Conservation (phyloP, 2,329 filamentous ascomycete species). For the Plectosphaerella cucumerina region DNA sequence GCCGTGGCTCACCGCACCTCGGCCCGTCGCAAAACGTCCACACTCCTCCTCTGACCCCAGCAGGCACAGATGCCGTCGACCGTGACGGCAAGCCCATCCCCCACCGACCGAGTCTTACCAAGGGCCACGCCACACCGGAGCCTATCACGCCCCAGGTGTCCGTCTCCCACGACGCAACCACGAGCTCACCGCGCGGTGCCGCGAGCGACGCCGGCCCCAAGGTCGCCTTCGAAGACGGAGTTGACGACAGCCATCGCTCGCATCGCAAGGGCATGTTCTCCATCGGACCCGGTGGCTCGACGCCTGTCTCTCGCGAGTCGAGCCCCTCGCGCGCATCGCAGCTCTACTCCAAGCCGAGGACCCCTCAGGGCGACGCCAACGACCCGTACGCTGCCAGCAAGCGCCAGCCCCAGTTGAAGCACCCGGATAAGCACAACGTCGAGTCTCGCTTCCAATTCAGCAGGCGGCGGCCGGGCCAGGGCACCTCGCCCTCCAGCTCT, state of each 20-base stretch:
- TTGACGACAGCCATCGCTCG: slow-evolving; percentile 24
- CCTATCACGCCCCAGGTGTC: slow-evolving; percentile 68
- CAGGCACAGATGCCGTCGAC: slow-evolving; percentile 57
- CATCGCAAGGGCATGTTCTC: slow-evolving; percentile 55
- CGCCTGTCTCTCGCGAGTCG: slow-evolving; percentile 55
- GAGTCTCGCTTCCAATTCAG: slow-evolving; percentile 85
- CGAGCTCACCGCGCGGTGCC: slow-evolving; percentile 36
- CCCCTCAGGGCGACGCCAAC: slow-evolving; percentile 73
- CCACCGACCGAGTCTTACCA: slow-evolving; percentile 22
- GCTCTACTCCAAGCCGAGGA: slow-evolving; percentile 69
- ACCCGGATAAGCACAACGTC: slow-evolving; percentile 57
- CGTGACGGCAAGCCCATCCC: slow-evolving; percentile 23
- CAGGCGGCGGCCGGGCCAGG: slow-evolving; percentile 57
- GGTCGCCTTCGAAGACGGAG: slow-evolving; percentile 32
- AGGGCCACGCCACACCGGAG: slow-evolving; percentile 33
- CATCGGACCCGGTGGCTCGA: slow-evolving; percentile 44
- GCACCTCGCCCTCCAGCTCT: slow-evolving; percentile 51
- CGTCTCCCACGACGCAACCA: slow-evolving; percentile 46
- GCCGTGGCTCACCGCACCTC: slow-evolving; percentile 60
- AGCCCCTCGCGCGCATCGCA: slow-evolving; percentile 62
- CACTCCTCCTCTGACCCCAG: slow-evolving; percentile 85
- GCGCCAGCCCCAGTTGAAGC: slow-evolving; percentile 64
- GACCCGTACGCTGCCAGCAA: slow-evolving; percentile 85
- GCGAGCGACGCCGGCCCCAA: slow-evolving; percentile 38
- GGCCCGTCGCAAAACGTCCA: slow-evolving; percentile 72